phyloP scores from a whole-genome alignment of 768 basidiomycete species.

The Cystofilobasidium capitatum region DNA sequence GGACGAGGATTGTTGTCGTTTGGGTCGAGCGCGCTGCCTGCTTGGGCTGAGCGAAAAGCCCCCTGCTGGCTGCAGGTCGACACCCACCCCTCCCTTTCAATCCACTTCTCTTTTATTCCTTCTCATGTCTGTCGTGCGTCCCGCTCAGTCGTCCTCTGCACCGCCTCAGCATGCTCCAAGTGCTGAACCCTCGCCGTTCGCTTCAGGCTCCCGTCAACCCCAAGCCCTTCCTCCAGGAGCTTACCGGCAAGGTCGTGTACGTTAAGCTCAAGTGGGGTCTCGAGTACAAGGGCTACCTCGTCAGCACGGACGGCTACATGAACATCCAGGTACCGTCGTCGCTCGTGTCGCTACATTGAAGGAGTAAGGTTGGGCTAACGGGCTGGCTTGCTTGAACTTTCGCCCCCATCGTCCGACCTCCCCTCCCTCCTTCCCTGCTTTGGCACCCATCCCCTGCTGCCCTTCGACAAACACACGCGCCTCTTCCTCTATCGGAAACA shows the following conservation, averaged over 20 bases:
- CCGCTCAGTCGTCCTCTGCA: background rate
- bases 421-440: background rate
- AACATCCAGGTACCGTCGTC: conserved; percentile 71
- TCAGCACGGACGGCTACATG: conserved; percentile 99
- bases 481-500: conserved; percentile 35
- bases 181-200: background rate
- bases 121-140: conserved; percentile 13
- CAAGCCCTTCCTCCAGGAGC: conserved; percentile 96
- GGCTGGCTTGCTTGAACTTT: background rate
- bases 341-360: background rate
- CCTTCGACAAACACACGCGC: background rate
- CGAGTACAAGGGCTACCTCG: conserved; percentile 97
- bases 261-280: conserved; percentile 97
- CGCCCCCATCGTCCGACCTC: background rate
- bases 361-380: background rate
- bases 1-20: too few relatives aligned
- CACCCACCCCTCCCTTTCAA: background rate
- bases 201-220: conserved; percentile 69
- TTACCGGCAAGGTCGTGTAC: conserved; percentile 91
- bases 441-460: background rate
- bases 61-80: background rate
- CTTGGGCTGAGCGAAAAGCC: background rate
- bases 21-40: too few relatives aligned
- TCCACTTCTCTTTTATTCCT: background rate
- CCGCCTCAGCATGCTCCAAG: background rate